phyloP scores from a whole-genome alignment of 2,329 filamentous ascomycete genomes.

The Diaporthe sp. region DNA sequence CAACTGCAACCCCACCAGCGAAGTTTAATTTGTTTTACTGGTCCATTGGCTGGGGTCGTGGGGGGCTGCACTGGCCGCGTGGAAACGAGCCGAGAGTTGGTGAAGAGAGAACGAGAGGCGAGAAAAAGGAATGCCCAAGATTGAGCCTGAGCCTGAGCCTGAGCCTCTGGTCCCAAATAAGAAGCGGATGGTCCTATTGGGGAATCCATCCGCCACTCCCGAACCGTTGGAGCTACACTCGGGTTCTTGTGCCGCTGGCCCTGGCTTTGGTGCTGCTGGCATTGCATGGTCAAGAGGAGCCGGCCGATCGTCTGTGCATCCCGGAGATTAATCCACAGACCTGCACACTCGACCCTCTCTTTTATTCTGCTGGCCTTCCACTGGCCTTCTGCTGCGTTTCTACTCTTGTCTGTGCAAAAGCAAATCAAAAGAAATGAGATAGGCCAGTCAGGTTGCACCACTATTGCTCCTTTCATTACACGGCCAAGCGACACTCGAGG shows the following conservation, averaged over 20 bases:
- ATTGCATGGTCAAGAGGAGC: neutral
- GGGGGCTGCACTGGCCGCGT: neutral
- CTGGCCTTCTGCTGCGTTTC: neutral
- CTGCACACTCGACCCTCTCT: slow-evolving; percentile 7
- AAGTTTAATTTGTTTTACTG: slow-evolving; percentile 14
- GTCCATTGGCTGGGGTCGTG: neutral
- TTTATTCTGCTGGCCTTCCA: slow-evolving; percentile 15
- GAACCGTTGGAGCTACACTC: neutral
- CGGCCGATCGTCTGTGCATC: slow-evolving; percentile 3
- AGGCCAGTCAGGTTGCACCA: slow-evolving; percentile 1
- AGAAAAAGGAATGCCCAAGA: neutral
- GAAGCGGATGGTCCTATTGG: neutral
- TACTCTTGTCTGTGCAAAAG: neutral
- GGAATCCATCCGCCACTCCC: neutral
- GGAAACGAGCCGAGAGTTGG: neutral
- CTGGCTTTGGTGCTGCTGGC: neutral
- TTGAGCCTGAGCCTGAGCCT: neutral
- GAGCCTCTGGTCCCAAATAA: neutral
- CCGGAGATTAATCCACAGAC: slow-evolving; percentile 22
- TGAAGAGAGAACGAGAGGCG: neutral
- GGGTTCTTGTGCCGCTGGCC: neutral
- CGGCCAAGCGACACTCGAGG: neutral
- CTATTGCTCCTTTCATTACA: neutral
- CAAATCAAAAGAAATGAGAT: slow-evolving; percentile 17
- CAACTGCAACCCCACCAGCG: slow-evolving; percentile 15